phyloP scores from a whole-genome alignment of 2,329 filamentous ascomycete species.

The Tympanopsis confertula region DNA sequence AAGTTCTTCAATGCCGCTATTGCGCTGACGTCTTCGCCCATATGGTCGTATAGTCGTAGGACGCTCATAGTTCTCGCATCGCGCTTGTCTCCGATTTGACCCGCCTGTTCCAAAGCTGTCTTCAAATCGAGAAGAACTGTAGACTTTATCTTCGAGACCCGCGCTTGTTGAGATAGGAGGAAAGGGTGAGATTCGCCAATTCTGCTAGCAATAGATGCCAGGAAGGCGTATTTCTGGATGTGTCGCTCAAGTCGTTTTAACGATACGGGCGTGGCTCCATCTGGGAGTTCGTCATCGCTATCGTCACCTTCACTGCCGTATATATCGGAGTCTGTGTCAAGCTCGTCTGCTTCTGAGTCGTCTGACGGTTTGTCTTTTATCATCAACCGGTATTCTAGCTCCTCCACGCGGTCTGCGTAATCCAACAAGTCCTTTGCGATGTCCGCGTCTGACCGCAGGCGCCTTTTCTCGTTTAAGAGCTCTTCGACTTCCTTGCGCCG shows the following conservation, averaged over 20 bases:
- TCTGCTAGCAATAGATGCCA: slow-evolving; percentile 35
- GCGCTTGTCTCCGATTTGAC: slow-evolving; percentile 21
- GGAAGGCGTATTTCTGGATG: slow-evolving; percentile 33
- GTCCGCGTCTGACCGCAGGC: slow-evolving; percentile 52
- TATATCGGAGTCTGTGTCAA: slow-evolving; percentile 9
- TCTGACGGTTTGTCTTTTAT: slow-evolving; percentile 25
- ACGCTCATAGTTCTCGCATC: slow-evolving; percentile 36
- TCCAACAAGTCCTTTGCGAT: slow-evolving; percentile 52
- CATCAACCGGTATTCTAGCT: slow-evolving; percentile 52
- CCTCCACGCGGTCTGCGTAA: slow-evolving; percentile 47
- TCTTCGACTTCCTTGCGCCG: slow-evolving; percentile 50
- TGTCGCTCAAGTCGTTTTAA: slow-evolving; percentile 32
- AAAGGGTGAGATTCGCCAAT: slow-evolving; percentile 52
- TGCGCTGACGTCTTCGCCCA: slow-evolving; percentile 36
- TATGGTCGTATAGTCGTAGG: slow-evolving; percentile 45
- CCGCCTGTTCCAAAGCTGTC: slow-evolving; percentile 46
- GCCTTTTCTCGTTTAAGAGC: slow-evolving; percentile 55
- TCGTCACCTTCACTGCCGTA: slow-evolving; percentile 29
- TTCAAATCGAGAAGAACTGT: slow-evolving; percentile 55
- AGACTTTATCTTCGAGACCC: slow-evolving; percentile 44
- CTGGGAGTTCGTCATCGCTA: slow-evolving; percentile 12
- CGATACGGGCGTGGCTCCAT: slow-evolving; percentile 31
- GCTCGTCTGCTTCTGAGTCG: not conserved
- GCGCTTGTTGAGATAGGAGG: slow-evolving; percentile 38
- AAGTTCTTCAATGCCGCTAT: slow-evolving; percentile 44